A percentile compares a stretch with the other conserved stretches of the same genome.
Conservation (phyloP, 202 grass and related monocot genomes). For the Dendrocalamus latiflorus region DNA sequence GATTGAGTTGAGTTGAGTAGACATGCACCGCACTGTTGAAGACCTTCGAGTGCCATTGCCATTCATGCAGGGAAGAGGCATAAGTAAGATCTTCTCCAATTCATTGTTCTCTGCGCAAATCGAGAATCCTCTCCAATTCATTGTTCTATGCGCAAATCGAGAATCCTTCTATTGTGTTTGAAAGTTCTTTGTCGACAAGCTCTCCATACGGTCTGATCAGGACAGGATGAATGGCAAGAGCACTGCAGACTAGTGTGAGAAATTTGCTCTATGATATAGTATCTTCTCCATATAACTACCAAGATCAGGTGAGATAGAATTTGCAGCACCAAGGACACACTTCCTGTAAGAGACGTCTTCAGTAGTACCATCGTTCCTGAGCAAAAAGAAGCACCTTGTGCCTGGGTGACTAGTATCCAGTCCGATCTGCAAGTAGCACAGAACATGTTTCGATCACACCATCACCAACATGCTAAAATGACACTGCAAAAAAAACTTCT, state of each 20-base stretch:
- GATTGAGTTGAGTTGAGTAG: constrained; percentile 26
- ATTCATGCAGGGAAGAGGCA: background rate
- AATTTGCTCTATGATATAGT: constrained; percentile 23
- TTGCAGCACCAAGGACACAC: constrained; percentile 66
- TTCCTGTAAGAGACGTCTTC: constrained; percentile 87
- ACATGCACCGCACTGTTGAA: background rate
- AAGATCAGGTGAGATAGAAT: constrained; percentile 48
- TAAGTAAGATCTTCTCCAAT: too few species aligned
- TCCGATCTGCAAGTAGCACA: constrained; percentile 54
- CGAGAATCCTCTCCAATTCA: too few species aligned
- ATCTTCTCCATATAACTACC: constrained; percentile 47
- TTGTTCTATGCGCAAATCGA: background rate
- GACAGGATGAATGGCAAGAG: background rate
- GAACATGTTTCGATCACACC: background rate
- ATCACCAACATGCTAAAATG: background rate
- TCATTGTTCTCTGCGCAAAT: too few species aligned
- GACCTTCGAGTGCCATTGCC: background rate
- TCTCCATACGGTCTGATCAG: background rate
- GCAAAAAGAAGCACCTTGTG: constrained; percentile 63
- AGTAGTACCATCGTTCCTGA: constrained; percentile 40
- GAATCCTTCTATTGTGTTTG: background rate
- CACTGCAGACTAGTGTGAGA: background rate
- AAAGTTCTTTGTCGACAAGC: background rate
- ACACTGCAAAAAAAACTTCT: background rate
- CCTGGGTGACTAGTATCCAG: constrained; percentile 40